Percentiles rank a stretch among this genome's conserved stretches.
These are phyloP conservation scores for Capronia americana DNA, from an alignment of 2,329 filamentous ascomycete species.

Conservation along the genomic window DNA sequence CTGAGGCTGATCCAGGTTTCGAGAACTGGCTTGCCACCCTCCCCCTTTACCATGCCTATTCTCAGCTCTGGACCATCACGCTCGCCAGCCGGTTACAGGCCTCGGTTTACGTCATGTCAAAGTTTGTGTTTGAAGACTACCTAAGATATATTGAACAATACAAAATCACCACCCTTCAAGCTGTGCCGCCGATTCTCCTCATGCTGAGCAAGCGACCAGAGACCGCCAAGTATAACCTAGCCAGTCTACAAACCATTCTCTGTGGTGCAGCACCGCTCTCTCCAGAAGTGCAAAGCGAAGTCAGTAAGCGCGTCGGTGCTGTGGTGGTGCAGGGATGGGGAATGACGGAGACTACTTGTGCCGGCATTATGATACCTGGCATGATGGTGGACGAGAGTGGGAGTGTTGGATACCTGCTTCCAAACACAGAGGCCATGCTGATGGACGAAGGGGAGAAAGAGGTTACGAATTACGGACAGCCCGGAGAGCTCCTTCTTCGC, in stretches of 20 bases:
- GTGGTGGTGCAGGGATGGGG: slow-evolving; percentile 60
- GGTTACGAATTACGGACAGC: slow-evolving; percentile 65
- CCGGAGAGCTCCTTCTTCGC: slow-evolving; percentile 61
- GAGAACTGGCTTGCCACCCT: slow-evolving; percentile 54
- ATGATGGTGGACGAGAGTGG: slow-evolving; percentile 53
- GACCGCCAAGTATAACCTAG: slow-evolving; percentile 62
- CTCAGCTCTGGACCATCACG: slow-evolving; percentile 56
- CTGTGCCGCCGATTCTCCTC: slow-evolving; percentile 66
- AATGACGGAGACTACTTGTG: slow-evolving; percentile 62
- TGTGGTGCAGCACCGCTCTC: slow-evolving; percentile 65
- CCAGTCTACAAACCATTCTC: slow-evolving; percentile 60
- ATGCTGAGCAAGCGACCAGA: slow-evolving; percentile 63
- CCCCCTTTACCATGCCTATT: slow-evolving; percentile 55
- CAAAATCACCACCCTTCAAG: slow-evolving; percentile 61
- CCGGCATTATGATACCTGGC: slow-evolving; percentile 44
- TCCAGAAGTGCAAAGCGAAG: slow-evolving; percentile 60
- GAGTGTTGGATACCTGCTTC: slow-evolving; percentile 55
- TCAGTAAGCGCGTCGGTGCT: slow-evolving; percentile 57
- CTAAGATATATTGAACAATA: slow-evolving; percentile 59
- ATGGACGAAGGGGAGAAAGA: slow-evolving; percentile 72
- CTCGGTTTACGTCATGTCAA: slow-evolving; percentile 67
- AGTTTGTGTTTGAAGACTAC: slow-evolving; percentile 64
- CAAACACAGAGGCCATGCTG: slow-evolving; percentile 59
- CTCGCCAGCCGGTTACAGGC: slow-evolving; percentile 69
- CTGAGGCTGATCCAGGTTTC: slow-evolving; percentile 54